phyloP scores from a whole-genome alignment of 495 filamentous ascomycete species.

The Astrothelium macrocarpum region DNA sequence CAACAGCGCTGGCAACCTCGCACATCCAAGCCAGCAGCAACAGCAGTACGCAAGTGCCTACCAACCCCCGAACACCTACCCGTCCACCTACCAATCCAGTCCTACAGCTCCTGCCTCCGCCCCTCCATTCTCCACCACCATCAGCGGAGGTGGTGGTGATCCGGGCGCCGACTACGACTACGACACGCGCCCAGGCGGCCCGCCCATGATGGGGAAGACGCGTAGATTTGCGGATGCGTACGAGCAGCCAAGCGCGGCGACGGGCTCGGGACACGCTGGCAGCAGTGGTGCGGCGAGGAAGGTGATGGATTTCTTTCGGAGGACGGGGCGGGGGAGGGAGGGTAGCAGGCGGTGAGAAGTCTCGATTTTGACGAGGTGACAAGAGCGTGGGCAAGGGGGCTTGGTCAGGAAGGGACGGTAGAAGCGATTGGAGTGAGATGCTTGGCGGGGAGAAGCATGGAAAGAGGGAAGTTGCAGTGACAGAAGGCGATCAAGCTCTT shows the following conservation, averaged over 20 bases:
- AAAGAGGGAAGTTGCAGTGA: no score
- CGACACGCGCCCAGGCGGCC: no score
- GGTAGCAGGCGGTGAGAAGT: neutral
- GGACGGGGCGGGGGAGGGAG: conserved; percentile 57
- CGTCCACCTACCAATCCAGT: neutral
- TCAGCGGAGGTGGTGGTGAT: neutral
- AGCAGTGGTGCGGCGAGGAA: conserved; percentile 76
- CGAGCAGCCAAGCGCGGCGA: conserved; percentile 47
- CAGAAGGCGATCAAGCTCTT: no score
- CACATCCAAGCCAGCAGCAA: conserved; percentile 8
- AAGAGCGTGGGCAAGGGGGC: neutral
- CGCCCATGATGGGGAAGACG: conserved; percentile 74
- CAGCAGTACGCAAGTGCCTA: conserved; percentile 2
- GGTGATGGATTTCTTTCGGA: conserved; percentile 97
- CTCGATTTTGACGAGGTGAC: conserved; percentile 6
- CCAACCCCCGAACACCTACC: conserved; percentile 34
- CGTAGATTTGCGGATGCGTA: conserved; percentile 85
- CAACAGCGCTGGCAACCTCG: conserved; percentile 6
- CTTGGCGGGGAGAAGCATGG: neutral
- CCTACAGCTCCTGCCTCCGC: neutral
- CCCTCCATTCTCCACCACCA: neutral
- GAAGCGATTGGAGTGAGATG: neutral
- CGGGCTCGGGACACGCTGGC: conserved; percentile 60
- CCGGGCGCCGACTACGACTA: no score
- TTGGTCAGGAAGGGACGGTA: neutral